A percentile compares a stretch with the other conserved stretches of the same genome.
Evolutionary conservation across 306 rosid genomes (phyloP).

Genomic region (Senna siamea): DNA sequence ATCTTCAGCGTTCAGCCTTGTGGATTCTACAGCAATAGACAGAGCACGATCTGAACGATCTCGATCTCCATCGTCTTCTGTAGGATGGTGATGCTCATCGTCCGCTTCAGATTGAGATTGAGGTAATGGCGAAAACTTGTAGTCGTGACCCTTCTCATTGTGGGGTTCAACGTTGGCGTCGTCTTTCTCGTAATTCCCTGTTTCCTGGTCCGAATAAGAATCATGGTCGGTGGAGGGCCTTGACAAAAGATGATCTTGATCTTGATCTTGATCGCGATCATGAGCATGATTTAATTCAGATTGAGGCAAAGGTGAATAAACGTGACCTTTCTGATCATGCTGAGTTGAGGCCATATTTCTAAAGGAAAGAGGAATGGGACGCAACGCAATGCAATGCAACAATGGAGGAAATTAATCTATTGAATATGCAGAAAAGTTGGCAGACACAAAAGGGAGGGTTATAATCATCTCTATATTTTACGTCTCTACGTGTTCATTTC

Average conservation of each 20-base stretch:
- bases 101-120: constrained; percentile 42
- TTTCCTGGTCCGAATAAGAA: neutral
- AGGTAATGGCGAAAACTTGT: constrained; percentile 36
- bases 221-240: neutral
- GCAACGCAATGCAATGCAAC: neutral
- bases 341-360: constrained; percentile 36
- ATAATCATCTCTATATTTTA: neutral
- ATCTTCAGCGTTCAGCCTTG: neutral
- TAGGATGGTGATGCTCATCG: neutral
- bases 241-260: constrained; percentile 10
- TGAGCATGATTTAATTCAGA: constrained; percentile 42
- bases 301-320: constrained; percentile 36
- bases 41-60: no score
- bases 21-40: constrained; percentile 33
- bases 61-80: neutral
- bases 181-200: neutral
- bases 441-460: no score
- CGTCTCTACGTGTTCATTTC: neutral
- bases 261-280: no score
- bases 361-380: neutral
- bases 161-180: no score
- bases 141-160: no score
- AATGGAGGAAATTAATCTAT: no score
- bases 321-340: constrained; percentile 34
- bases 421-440: no score